Base-by-base conservation (phyloP, 306 rosid species). In the Quercus alba region DNA sequence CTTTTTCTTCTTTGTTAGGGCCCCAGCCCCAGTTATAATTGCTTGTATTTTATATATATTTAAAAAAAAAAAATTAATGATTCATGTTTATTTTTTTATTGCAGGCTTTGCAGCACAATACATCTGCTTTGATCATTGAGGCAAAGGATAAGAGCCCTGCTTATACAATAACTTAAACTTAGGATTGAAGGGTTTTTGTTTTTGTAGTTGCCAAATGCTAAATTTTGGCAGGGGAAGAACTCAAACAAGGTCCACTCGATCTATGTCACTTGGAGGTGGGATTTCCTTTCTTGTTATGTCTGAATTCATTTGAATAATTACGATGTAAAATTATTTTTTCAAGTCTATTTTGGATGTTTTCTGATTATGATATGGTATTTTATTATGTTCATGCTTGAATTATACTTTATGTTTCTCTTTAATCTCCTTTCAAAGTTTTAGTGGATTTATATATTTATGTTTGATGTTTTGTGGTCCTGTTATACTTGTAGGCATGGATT, bases 261-360 rank as follows among this genome's bases (percentile, higher is more conserved):
- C 99, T 76, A 73, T 90, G 88, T 83, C 98, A 64, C 76, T 95
- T 61, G 99, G 99, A 75, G 99, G 99, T 93, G 85, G 74, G 89
- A 28, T 79, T 87, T 66, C 74, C 23, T 28, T 63, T 41, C 46
- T 41, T 41, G 46, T 41, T 64, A 15, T 35, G 6, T n/a, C 73
- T 12, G 18, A 7, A 19, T 67, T 18, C 23, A 33, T 21, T 19
- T 67, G 51, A 18, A 33, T 19, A 46, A 19, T 33, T 33, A 18
- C 52, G 14, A n/a, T 46, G 41, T 56, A 70, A 68, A 58, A 55
- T 28, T 1, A 17, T 33, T 57, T 75, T 44, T 41, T 51, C 21
- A 52, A 62, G 54, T 20, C 61, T 64, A 57, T 14, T 33, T 52
- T 33, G 52, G 72, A 19, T 63, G 12, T 54, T 68, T 35, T 19